Evolutionary conservation across 352 stramenopile species (phyloP).

Genomic region (Peronospora belbahrii): DNA sequence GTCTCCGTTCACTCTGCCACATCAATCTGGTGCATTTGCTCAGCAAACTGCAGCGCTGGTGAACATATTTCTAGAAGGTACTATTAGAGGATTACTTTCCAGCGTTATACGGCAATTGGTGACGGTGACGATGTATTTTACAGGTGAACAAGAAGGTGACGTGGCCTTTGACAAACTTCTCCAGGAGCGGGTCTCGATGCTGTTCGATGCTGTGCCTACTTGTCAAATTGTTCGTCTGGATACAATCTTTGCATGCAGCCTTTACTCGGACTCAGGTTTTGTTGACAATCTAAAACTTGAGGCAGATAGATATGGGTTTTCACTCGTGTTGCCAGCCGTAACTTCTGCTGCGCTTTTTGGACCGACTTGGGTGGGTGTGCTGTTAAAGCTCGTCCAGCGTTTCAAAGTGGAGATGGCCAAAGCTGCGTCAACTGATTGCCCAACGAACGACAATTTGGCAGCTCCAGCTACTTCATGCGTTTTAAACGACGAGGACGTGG

Average conservation of each 20-base stretch:
- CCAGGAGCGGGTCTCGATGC: slow-evolving; percentile 30
- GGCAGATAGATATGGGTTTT: slow-evolving; percentile 38
- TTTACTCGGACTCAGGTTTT: slow-evolving; percentile 40
- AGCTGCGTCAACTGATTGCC: not conserved
- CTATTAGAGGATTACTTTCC: not conserved
- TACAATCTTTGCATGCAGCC: slow-evolving; percentile 24
- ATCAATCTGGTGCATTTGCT: slow-evolving; percentile 19
- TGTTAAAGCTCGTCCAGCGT: slow-evolving; percentile 47
- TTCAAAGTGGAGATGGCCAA: slow-evolving; percentile 32
- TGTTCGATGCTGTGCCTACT: slow-evolving; percentile 32
- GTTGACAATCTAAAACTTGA: slow-evolving; percentile 49
- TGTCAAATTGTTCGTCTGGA: slow-evolving; percentile 32
- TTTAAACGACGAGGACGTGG: slow-evolving; percentile 4
- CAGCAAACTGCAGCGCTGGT: slow-evolving; percentile 28
- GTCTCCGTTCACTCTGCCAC: slow-evolving; percentile 19
- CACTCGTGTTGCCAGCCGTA: slow-evolving; percentile 36
- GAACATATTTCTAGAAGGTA: slow-evolving; percentile 33
- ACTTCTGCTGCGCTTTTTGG: slow-evolving; percentile 19
- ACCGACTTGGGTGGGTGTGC: slow-evolving; percentile 43
- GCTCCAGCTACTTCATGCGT: not conserved
- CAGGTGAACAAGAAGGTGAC: slow-evolving; percentile 21
- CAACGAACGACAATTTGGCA: not conserved
- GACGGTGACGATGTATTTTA: not conserved
- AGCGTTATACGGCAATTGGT: not conserved
- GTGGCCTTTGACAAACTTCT: slow-evolving; percentile 41